These are phyloP conservation scores for Diplodia sapinea DNA, from an alignment of 2,329 filamentous ascomycete genomes.

Conservation along the genomic window DNA sequence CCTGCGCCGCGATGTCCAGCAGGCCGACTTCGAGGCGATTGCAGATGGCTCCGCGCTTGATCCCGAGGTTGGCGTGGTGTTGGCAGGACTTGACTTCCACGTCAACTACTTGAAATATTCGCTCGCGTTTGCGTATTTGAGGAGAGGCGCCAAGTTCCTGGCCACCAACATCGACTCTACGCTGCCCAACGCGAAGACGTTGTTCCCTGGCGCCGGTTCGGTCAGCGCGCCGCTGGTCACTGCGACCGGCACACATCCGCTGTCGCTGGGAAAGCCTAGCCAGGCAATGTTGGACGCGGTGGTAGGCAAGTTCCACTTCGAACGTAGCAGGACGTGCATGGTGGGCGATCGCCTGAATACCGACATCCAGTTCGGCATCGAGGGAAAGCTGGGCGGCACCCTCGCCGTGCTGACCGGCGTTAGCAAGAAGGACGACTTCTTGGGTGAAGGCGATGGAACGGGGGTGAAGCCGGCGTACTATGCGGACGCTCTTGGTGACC, in stretches of 20 bases:
- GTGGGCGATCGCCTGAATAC: constrained; percentile 92
- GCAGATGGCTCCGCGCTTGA: constrained; percentile 77
- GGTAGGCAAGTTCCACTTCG: constrained; percentile 91
- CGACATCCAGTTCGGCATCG: constrained; percentile 92
- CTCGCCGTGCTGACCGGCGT: constrained; percentile 91
- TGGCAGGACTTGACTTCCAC: constrained; percentile 91
- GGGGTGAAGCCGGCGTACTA: constrained; percentile 79
- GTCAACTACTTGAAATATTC: constrained; percentile 93
- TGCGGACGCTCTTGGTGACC: constrained; percentile 81
- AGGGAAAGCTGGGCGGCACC: constrained; percentile 89
- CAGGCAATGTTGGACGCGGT: constrained; percentile 99
- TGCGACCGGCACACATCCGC: constrained; percentile 66
- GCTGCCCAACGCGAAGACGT: constrained; percentile 76
- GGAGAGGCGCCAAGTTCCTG: constrained; percentile 80
- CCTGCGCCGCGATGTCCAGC: constrained; percentile 76
- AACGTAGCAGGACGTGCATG: constrained; percentile 89
- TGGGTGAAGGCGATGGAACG: constrained; percentile 69
- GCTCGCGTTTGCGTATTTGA: constrained; percentile 84
- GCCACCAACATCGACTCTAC: constrained; percentile 95
- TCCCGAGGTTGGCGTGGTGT: constrained; percentile 85
- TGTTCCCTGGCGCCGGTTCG: constrained; percentile 92
- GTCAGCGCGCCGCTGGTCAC: constrained; percentile 78
- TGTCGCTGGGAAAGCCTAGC: constrained; percentile 89
- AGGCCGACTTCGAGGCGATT: constrained; percentile 79
- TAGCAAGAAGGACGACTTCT: constrained; percentile 80